A percentile compares a stretch with the other conserved stretches of the same genome.
phyloP scores from a whole-genome alignment of 352 stramenopile species.

The Salisapilia sapeloensis region DNA sequence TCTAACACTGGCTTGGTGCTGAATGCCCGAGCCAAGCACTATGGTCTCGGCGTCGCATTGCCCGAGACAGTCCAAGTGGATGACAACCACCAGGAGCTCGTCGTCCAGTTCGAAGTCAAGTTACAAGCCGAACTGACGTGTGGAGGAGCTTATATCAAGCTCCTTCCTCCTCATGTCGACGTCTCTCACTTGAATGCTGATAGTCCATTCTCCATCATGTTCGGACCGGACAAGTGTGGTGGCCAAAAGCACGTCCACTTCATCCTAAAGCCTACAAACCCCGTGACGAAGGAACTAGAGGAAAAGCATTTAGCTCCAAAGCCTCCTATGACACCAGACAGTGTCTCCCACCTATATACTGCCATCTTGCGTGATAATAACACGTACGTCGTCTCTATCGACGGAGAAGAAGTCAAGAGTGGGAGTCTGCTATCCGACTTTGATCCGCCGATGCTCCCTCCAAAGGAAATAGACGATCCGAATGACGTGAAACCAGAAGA shows the following conservation, averaged over 20 bases:
- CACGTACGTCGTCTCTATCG: conserved; percentile 85
- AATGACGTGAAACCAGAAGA: conserved; percentile 84
- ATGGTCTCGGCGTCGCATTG: conserved; percentile 60
- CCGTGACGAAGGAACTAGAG: conserved; percentile 79
- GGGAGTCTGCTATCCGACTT: conserved; percentile 79
- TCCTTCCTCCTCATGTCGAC: conserved; percentile 60
- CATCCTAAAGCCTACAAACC: conserved; percentile 91
- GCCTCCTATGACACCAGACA: conserved; percentile 67
- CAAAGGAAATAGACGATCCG: conserved; percentile 86
- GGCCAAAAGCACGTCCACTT: conserved; percentile 89
- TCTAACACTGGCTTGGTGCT: conserved; percentile 54
- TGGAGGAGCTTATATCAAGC: conserved; percentile 89
- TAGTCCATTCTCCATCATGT: conserved; percentile 91
- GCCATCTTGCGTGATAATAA: conserved; percentile 82
- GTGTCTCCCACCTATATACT: conserved; percentile 85
- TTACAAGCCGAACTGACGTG: conserved; percentile 83
- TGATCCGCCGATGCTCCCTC: conserved; percentile 62
- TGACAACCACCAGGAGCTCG: conserved; percentile 56
- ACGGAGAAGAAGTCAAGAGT: conserved; percentile 65
- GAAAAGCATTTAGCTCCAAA: conserved; percentile 87
- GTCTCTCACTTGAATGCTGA: conserved; percentile 59
- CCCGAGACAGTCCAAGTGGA: conserved; percentile 46
- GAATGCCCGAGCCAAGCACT: conserved; percentile 51
- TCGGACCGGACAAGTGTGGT: conserved; percentile 90
- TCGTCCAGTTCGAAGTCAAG: conserved; percentile 93